These are phyloP conservation scores for Marasmius oreades DNA, from an alignment of 1,284 basidiomycete genomes.

Conservation along the genomic window DNA sequence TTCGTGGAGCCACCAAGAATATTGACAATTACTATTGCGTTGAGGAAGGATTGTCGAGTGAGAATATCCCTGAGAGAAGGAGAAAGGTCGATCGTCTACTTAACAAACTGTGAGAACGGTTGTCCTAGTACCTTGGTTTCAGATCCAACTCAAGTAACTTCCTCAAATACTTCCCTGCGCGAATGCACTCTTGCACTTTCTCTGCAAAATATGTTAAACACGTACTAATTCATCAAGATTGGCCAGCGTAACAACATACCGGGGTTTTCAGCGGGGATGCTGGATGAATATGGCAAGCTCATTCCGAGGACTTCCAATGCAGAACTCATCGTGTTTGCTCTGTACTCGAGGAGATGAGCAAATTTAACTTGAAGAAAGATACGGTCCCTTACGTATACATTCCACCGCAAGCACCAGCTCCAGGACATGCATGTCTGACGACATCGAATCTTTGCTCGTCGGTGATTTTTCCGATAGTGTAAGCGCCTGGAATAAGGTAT, in stretches of 20 bases:
- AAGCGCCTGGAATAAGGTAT: conserved; percentile 52
- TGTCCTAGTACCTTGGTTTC: conserved; percentile 64
- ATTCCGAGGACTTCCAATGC: conserved; percentile 90
- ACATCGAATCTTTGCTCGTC: conserved; percentile 81
- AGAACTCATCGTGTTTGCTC: conserved; percentile 87
- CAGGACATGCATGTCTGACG: conserved; percentile 80
- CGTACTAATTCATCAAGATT: neutral
- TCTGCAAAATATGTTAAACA: conserved; percentile 35
- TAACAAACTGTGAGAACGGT: conserved; percentile 1
- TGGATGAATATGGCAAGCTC: conserved; percentile 85
- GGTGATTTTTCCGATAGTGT: conserved; percentile 65
- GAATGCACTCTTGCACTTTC: conserved; percentile 83
- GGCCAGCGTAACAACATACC: neutral
- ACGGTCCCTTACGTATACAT: conserved; percentile 68
- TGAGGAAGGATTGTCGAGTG: conserved; percentile 87
- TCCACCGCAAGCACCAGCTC: conserved; percentile 75
- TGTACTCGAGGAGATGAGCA: conserved; percentile 16
- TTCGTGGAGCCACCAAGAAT: conserved; percentile 92
- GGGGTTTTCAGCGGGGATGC: conserved; percentile 31
- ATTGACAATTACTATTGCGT: conserved; percentile 84
- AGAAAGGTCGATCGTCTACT: neutral
- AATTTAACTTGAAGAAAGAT: neutral
- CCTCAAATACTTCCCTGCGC: conserved; percentile 80
- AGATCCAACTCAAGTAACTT: conserved; percentile 81
- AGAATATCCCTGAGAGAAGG: conserved; percentile 69